Conservation (phyloP, 768 basidiomycete genomes). For the Kockovaella imperatae region DNA sequence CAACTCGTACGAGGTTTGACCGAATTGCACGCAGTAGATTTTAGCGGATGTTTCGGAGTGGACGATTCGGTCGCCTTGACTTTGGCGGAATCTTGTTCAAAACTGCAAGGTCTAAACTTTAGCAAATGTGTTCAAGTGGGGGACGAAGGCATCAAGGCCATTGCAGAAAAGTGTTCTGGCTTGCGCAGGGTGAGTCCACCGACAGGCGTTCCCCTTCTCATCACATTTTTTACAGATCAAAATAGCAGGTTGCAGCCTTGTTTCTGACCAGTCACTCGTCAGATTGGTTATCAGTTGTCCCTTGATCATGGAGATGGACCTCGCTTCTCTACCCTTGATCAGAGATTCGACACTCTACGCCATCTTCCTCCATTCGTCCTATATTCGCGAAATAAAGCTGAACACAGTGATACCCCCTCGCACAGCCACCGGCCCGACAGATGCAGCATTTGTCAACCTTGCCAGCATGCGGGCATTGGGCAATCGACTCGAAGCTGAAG, state of each 20-base stretch:
- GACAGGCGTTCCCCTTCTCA: background rate
- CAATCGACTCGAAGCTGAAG: too few relatives aligned
- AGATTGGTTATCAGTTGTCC: conserved; percentile 71
- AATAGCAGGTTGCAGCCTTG: conserved; percentile 62
- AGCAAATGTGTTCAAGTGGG: conserved; percentile 72
- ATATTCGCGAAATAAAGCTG: conserved; percentile 74
- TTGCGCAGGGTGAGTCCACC: too few relatives aligned
- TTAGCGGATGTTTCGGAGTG: conserved; percentile 62
- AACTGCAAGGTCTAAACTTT: conserved; percentile 86
- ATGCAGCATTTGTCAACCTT: conserved; percentile 75
- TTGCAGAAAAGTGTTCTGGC: conserved; percentile 78
- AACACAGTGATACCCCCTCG: background rate
- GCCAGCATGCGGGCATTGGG: conserved; percentile 42
- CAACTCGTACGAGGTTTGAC: conserved; percentile 61
- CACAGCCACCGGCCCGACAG: conserved; percentile 64
- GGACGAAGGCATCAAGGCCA: conserved; percentile 64
- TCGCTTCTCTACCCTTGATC: conserved; percentile 70
- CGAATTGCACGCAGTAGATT: conserved; percentile 78
- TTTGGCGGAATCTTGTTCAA: conserved; percentile 61
- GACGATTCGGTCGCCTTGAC: conserved; percentile 65
- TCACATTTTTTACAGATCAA: conserved; percentile 55
- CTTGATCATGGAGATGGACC: conserved; percentile 85
- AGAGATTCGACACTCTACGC: conserved; percentile 71
- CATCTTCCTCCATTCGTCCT: conserved; percentile 67
- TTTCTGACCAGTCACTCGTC: conserved; percentile 71